Conservation (phyloP, 768 basidiomycete genomes). For the Leccinum pellstonianum region DNA sequence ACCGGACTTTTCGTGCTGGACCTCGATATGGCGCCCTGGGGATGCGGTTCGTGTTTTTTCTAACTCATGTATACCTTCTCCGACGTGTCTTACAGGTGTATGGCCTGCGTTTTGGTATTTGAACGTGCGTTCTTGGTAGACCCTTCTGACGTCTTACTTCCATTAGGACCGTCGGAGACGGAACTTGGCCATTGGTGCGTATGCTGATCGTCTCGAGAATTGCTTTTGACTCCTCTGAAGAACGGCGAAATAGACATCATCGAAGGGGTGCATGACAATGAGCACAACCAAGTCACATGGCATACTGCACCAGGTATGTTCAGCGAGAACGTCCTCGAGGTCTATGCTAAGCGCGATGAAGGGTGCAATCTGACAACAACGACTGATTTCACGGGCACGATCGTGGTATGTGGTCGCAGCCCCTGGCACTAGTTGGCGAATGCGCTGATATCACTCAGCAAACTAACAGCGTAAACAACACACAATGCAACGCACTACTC, state of each 20-base stretch:
- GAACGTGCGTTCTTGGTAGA: background rate
- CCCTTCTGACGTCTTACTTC: constrained; percentile 3
- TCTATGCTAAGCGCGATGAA: constrained; percentile 20
- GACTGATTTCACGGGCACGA: constrained; percentile 59
- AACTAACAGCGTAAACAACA: constrained; percentile 49
- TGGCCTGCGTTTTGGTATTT: constrained; percentile 83
- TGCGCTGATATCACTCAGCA: constrained; percentile 32
- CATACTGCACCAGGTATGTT: constrained; percentile 62
- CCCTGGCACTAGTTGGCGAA: background rate
- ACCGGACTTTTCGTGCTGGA: constrained; percentile 85
- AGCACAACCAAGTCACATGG: constrained; percentile 84
- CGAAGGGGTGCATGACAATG: constrained; percentile 81
- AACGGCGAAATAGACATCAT: constrained; percentile 81
- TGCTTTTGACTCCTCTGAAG: constrained; percentile 36
- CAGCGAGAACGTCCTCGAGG: background rate
- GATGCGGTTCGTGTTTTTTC: constrained; percentile 56
- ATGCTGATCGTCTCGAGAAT: background rate
- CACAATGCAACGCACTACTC: constrained; percentile 51
- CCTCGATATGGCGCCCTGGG: constrained; percentile 81
- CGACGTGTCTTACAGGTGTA: constrained; percentile 44
- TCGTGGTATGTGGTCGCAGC: constrained; percentile 48
- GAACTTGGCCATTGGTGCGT: constrained; percentile 64
- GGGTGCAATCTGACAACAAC: constrained; percentile 59
- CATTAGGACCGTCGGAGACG: constrained; percentile 42
- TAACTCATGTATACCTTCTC: background rate